phyloP scores from a whole-genome alignment of 208 protist species.

The Histomonas meleagridis region DNA sequence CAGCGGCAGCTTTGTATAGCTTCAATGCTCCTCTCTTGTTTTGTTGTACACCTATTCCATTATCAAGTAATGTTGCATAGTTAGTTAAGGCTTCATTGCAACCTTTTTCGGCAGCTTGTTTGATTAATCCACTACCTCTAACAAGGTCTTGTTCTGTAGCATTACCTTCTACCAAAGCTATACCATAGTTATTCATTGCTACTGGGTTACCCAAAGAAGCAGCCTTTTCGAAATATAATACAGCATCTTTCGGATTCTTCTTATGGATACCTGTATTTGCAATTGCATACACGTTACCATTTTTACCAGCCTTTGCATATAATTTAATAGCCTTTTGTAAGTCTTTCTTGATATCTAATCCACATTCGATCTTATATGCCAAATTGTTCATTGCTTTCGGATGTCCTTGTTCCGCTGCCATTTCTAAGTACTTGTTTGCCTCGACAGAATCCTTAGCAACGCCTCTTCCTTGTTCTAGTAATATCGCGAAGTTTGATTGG shows the following conservation, averaged over 20 bases:
- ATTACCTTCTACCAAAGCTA: background rate
- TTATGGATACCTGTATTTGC: background rate
- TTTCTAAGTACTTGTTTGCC: background rate
- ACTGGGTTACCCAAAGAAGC: too few species aligned
- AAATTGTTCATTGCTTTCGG: conserved; percentile 12
- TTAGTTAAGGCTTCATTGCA: background rate
- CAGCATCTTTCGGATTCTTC: background rate
- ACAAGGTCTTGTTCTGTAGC: background rate
- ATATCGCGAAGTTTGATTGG: background rate
- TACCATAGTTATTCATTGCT: background rate
- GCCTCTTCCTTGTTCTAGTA: background rate
- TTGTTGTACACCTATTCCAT: background rate
- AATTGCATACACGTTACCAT: background rate
- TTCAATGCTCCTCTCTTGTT: background rate
- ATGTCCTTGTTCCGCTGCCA: background rate
- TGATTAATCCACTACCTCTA: background rate
- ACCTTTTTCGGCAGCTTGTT: background rate
- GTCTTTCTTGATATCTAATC: background rate
- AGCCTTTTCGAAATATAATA: background rate
- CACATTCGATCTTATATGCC: background rate
- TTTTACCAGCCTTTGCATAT: background rate
- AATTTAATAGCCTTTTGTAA: background rate
- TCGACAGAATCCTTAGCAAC: background rate
- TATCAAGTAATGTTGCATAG: background rate
- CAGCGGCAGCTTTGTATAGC: background rate